Conservation (phyloP, 1,139 yeast species). For the Candida tetrigidarum region DNA sequence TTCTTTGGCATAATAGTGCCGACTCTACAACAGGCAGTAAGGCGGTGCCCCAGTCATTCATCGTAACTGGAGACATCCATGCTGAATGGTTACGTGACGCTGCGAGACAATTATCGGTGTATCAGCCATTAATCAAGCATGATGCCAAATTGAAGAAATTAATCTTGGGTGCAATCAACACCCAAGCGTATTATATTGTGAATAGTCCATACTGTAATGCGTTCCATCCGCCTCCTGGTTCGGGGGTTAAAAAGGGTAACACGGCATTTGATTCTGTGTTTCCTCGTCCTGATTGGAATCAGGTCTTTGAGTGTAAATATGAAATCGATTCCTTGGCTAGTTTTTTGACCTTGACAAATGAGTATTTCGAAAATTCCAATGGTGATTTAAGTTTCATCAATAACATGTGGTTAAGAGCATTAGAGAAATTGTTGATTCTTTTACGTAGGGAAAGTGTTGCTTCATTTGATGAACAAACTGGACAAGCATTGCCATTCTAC, state of each 20-base stretch:
- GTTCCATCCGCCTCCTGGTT: slow-evolving; percentile 79
- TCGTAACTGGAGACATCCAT: slow-evolving; percentile 89
- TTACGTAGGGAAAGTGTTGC: slow-evolving; percentile 65
- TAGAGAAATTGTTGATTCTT: slow-evolving; percentile 54
- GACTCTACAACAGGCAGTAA: slow-evolving; percentile 1
- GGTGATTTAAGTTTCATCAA: slow-evolving; percentile 55
- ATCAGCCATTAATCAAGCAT: slow-evolving; percentile 59
- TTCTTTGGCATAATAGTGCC: slow-evolving; percentile 62
- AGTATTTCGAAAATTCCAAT: slow-evolving; percentile 60
- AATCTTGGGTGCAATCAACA: slow-evolving; percentile 77
- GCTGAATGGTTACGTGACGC: slow-evolving; percentile 93
- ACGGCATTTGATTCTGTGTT: slow-evolving; percentile 67
- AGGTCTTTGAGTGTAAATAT: slow-evolving; percentile 88
- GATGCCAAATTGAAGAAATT: slow-evolving; percentile 56
- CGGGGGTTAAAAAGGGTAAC: slow-evolving; percentile 54
- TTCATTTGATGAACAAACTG: slow-evolving; percentile 61
- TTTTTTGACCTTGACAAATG: slow-evolving; percentile 74
- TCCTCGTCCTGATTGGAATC: slow-evolving; percentile 71
- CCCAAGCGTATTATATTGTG: slow-evolving; percentile 68
- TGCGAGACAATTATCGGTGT: slow-evolving; percentile 80
- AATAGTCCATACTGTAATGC: slow-evolving; percentile 87
- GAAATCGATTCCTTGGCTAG: slow-evolving; percentile 88
- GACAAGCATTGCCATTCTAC: slow-evolving; percentile 51
- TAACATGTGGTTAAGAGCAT: slow-evolving; percentile 63
- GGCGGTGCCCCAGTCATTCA: slow-evolving; percentile 47